Evolutionary conservation across 2,329 filamentous ascomycete genomes (phyloP).

Genomic region (Ophiocordyceps sinensis): DNA sequence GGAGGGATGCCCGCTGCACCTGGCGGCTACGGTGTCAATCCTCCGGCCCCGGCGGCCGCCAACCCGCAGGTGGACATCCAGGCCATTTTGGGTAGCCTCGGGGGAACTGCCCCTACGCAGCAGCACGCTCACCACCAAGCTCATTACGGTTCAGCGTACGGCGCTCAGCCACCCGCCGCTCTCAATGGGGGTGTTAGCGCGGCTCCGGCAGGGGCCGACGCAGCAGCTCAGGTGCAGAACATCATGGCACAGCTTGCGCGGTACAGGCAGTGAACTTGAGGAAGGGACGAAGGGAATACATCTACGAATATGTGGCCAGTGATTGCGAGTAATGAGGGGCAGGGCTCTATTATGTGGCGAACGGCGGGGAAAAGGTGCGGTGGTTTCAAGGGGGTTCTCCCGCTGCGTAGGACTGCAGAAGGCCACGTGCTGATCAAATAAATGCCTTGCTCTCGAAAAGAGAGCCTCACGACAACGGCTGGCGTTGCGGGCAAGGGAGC

Average conservation of each 20-base stretch:
- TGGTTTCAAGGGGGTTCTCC: too few species aligned
- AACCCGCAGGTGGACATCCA: constrained; percentile 28
- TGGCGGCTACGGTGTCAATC: constrained; percentile 6
- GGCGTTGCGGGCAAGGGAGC: too few species aligned
- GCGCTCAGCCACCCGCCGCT: constrained; percentile 11
- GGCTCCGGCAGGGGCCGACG: constrained; percentile 13
- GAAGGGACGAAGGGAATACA: background rate
- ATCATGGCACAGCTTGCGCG: constrained; percentile 61
- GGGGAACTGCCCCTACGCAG: constrained; percentile 10
- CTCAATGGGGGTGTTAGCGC: constrained; percentile 11
- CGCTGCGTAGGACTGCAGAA: too few species aligned
- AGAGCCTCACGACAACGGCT: too few species aligned
- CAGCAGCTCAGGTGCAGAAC: constrained; percentile 47
- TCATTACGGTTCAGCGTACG: constrained; percentile 16
- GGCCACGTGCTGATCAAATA: too few species aligned
- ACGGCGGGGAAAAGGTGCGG: too few species aligned
- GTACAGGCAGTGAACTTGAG: constrained; percentile 35
- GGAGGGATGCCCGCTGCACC: constrained; percentile 4
- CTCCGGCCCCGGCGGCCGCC: constrained; percentile 10
- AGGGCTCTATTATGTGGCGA: too few species aligned
- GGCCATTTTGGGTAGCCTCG: constrained; percentile 27
- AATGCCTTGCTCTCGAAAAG: too few species aligned
- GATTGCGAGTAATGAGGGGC: background rate
- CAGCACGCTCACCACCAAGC: constrained; percentile 11
- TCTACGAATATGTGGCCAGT: background rate